Conservation (phyloP, 768 basidiomycete species). For the Hericium erinaceus region DNA sequence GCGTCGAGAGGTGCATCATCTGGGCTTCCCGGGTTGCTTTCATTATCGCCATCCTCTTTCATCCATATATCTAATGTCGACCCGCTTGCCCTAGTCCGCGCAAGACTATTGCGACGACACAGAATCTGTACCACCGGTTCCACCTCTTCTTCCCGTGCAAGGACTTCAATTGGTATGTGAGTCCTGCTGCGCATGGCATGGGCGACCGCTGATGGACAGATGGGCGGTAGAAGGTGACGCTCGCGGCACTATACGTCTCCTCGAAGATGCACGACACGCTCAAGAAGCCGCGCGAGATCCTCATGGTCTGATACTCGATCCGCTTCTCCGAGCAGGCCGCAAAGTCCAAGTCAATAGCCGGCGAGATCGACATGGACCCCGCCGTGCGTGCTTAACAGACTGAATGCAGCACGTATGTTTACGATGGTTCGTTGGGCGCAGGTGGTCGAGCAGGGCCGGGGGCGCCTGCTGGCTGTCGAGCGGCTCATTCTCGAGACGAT, state of each 20-base stretch:
- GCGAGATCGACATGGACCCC: conserved; percentile 84
- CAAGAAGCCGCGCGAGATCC: conserved; percentile 93
- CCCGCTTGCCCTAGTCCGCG: conserved; percentile 51
- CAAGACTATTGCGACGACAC: conserved; percentile 87
- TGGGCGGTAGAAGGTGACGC: conserved; percentile 64
- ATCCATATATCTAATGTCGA: no score
- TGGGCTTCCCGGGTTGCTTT: no score
- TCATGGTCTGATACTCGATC: conserved; percentile 78
- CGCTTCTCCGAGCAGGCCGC: conserved; percentile 84
- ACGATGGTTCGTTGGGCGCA: conserved; percentile 21
- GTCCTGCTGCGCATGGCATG: conserved; percentile 11
- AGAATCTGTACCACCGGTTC: conserved; percentile 91
- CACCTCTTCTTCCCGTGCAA: conserved; percentile 92
- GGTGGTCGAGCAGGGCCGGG: conserved; percentile 82
- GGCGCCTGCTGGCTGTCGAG: conserved; percentile 78
- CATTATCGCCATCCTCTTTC: no score
- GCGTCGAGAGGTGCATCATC: no score
- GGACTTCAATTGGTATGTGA: conserved; percentile 73
- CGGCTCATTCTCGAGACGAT: conserved; percentile 88
- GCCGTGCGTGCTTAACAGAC: conserved; percentile 29
- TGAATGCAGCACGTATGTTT: background rate
- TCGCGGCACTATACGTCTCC: conserved; percentile 85
- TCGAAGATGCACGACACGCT: conserved; percentile 98
- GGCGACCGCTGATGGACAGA: no score
- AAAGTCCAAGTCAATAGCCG: conserved; percentile 74